Percentiles rank a stretch among this genome's conserved stretches.
Evolutionary conservation across 306 rosid species (phyloP).

Genomic region (Cajanus cajan): DNA sequence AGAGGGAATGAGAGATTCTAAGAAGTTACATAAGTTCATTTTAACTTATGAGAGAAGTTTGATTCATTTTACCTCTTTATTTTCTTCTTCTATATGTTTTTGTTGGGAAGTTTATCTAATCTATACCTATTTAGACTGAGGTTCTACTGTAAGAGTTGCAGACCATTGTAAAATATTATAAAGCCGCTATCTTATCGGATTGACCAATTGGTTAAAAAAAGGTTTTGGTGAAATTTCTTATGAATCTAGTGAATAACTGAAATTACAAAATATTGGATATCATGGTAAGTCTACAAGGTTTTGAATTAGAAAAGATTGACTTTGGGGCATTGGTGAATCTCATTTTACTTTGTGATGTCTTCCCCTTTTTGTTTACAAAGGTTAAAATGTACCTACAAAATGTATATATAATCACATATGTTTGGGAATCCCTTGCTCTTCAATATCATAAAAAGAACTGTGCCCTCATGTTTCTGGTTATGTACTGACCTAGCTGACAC

Average conservation of each 20-base stretch:
- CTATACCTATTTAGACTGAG: background rate
- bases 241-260: background rate
- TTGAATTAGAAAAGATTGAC: background rate
- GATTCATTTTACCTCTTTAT: background rate
- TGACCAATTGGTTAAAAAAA: background rate
- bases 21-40: background rate
- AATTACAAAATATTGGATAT: background rate
- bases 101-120: background rate
- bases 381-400: background rate
- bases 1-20: background rate
- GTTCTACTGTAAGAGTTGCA: background rate
- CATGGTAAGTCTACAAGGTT: background rate
- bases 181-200: background rate
- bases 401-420: background rate
- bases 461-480: background rate
- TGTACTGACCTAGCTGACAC: background rate
- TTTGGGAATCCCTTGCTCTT: background rate
- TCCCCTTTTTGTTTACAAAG: background rate
- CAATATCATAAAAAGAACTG: conserved; percentile 3
- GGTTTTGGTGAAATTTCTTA: background rate
- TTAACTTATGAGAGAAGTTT: background rate
- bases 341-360: background rate
- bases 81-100: background rate
- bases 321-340: background rate
- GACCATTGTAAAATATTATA: background rate